Evolutionary conservation across 2,329 filamentous ascomycete species (phyloP), one percentile per base, ranked within the genome.

Genomic region (Phoma herbarum): DNA sequence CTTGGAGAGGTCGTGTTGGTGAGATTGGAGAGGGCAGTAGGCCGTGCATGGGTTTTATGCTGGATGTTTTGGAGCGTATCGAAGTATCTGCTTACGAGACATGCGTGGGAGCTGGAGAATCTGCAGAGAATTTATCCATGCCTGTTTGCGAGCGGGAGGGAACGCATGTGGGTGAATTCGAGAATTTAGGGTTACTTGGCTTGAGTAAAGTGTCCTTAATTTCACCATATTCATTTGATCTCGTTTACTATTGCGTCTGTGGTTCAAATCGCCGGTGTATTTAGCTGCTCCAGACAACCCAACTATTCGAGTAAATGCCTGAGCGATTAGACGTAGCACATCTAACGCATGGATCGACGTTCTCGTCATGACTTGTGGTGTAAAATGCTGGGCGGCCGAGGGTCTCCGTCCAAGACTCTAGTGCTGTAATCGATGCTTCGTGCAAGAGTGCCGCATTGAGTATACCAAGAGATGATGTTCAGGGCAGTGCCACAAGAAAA

Each of bases 61-160:
- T 69, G 66, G 65, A 61, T 65, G 37, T 39, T 64, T n/a, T 68
- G 63, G 52, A 62, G 67, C 54, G 56, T 69, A 20, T 47, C 63
- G 2, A 60, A 47, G 52, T 65, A 65, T 44, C 20, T 57, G 18
- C n/a, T 52, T 16, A 61, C 51, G 8, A 59, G 54, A 25, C 42
- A 52, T 12, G 26, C 35, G 18, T 70, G 68, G 70, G 50, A 62
- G 35, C 43, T 61, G 20, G 52, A 20, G n/a, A 59, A 26, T 20
- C 45, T 43, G 39, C 25, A 26, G 45, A 59, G 22, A 23, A 53
- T 4, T 8, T 45, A 53, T 26, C n/a, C 44, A 3, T 20, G 39
- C 26, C 11, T 41, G 11, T 41, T 23, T 14, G 4, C 20, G 12
- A 41, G 37, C 11, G 6, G 7, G 5, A 14, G 37, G 4, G 20